These are phyloP conservation scores for Pseudoscleropodium purum DNA, from an alignment of 225 moss, liverwort and hornwort species.

Conservation along the genomic window DNA sequence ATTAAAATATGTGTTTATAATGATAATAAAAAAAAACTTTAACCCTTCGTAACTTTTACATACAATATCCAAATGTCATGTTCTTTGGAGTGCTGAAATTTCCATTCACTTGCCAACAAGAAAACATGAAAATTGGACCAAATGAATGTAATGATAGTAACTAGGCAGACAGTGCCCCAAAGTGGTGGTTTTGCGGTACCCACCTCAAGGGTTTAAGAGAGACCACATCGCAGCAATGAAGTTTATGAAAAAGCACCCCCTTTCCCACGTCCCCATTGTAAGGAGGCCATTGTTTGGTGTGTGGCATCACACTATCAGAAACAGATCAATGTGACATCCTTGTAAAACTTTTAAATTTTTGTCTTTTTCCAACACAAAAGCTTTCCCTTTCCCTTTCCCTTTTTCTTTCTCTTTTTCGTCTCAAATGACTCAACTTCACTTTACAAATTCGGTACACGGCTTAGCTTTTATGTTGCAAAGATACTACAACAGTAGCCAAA, in stretches of 20 bases:
- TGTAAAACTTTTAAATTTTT: background rate
- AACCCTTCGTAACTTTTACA: background rate
- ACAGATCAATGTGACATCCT: too few species aligned
- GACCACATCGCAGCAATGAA: background rate
- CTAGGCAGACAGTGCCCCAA: rapidly evolving
- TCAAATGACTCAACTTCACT: too few species aligned
- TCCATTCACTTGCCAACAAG: background rate
- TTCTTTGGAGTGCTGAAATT: rapidly evolving
- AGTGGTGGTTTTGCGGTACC: rapidly evolving
- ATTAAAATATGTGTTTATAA: too few species aligned
- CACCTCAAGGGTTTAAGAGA: background rate
- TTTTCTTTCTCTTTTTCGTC: too few species aligned
- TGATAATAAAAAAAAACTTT: background rate
- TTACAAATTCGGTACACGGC: background rate
- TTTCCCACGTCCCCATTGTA: too few species aligned
- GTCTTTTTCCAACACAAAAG: background rate
- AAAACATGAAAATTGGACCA: too few species aligned
- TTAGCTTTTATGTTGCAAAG: background rate
- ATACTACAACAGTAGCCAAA: background rate
- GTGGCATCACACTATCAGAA: background rate
- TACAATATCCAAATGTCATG: background rate
- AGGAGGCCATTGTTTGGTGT: background rate
- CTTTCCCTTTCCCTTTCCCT: too few species aligned
- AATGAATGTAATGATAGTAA: too few species aligned
- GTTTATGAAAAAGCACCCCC: background rate